These are phyloP conservation scores for Globisporangium perplexum DNA, from an alignment of 352 stramenopile genomes.

Conservation along the genomic window DNA sequence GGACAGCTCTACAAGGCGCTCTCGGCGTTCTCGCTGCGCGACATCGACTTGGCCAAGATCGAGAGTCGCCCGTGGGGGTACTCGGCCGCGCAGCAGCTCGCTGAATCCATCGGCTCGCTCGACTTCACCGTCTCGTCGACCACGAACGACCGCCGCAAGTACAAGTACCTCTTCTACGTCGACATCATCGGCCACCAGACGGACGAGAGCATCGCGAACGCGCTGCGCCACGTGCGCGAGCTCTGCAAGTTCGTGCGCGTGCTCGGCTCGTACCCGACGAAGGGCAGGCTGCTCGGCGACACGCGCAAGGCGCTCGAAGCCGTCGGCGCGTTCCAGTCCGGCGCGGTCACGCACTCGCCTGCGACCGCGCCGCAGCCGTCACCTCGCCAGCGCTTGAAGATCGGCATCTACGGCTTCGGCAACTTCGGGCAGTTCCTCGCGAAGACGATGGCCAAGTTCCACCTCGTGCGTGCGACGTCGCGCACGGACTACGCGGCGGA, in stretches of 20 bases:
- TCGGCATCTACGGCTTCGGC: slow-evolving; percentile 96
- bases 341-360: slow-evolving; percentile 20
- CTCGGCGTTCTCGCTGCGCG: slow-evolving; percentile 50
- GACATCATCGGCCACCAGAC: slow-evolving; percentile 60
- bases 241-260: slow-evolving; percentile 82
- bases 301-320: slow-evolving; percentile 49
- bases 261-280: slow-evolving; percentile 79
- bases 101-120: slow-evolving; percentile 18
- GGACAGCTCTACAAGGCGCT: slow-evolving; percentile 59
- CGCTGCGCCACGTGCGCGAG: slow-evolving; percentile 76
- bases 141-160: slow-evolving; percentile 36
- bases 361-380: slow-evolving; percentile 15
- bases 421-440: slow-evolving; percentile 98
- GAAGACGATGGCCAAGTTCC: slow-evolving; percentile 92
- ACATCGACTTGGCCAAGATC: slow-evolving; percentile 70
- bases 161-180: slow-evolving; percentile 80
- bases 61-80: slow-evolving; percentile 60
- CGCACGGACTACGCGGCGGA: slow-evolving; percentile 78
- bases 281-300: slow-evolving; percentile 53
- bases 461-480: slow-evolving; percentile 83
- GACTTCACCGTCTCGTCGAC: slow-evolving; percentile 25
- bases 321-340: slow-evolving; percentile 32
- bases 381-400: slow-evolving; percentile 69
- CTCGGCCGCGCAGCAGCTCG: slow-evolving; percentile 52
- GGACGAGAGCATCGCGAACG: slow-evolving; percentile 63